Base-by-base conservation (phyloP, 2,329 filamentous ascomycete species). In the Cladorrhinum sp. region DNA sequence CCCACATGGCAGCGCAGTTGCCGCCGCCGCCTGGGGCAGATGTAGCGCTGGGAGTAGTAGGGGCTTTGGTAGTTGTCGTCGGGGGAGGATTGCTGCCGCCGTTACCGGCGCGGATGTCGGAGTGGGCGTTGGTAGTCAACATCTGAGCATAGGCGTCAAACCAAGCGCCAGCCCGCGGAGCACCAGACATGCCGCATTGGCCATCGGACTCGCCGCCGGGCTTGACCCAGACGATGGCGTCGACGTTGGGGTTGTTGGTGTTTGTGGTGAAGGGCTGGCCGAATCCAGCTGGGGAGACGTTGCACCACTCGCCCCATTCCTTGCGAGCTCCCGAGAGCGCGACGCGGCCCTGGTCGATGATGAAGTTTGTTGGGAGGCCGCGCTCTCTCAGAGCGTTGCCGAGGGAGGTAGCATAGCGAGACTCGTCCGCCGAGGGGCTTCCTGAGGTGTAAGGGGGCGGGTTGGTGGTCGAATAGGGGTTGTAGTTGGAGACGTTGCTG, bases 401-500 rank as follows among this genome's bases (percentile, higher is more conserved):
- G 7, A 79, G 72, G 2, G 73, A 73, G 49, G 68, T 66, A 50
- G 70, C 74, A 66, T 77, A 78, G 70, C 74, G 67, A 16, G 65
- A 67, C 68, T 79, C 77, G 64, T 78, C 76, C 56, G 66, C 76
- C 16, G 73, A 74, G 54, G 69, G 67, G 65, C 68, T 72, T 49
- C 66, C 74, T 61, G 75, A 70, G n/a, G 75, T 76, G 70, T 73
- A 78, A 66, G 74, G 71, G 57, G 74, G 73, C 41, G 72, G 74
- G 1, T 69, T 65, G 58, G 64, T 68, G 38, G 74, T 72, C 63
- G 71, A 67, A 70, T 75, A 78, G 7, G 73, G 71, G 66, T 76
- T 76, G 69, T 69, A 76, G 73, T 78, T 78, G 56, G 76, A 77
- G 49, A 79, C 75, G 66, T 79, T 77, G 66, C 74, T 78, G 1